Base-by-base conservation (phyloP, 345 rosid genomes). In the Eucalyptus guilfoylei region DNA sequence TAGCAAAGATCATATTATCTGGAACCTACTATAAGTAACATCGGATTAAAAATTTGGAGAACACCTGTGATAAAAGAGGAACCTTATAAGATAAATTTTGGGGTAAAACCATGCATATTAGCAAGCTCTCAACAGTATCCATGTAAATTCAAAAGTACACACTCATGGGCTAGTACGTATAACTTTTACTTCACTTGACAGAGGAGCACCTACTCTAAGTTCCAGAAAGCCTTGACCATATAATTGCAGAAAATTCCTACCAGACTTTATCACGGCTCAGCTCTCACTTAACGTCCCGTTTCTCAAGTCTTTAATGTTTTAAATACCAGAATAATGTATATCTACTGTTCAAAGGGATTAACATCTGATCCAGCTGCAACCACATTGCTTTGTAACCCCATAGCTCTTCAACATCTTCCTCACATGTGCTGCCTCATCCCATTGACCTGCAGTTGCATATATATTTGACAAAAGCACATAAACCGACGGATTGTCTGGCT, bases 381-480 rank as follows among this genome's bases (percentile, higher is more conserved):
- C 96, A 16, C 93, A 90, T 87, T 95, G 94, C 93, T 96, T 96
- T 91, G 76, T 86, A 86, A 87, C 92, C 89, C 96, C 93, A 86
- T 80, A 85, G 88, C 88, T 92, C 86, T 92, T 90, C 88, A 92
- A 91, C 72, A 92, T 87, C 90, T 88, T 91, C 90, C 96, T 94
- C 26, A 92, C 62, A 54, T 90, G 90, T 90, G 96, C 95, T 86
- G 97, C 97, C 93, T 95, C 97, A 91, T 95, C 94, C 97, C 98
- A 96, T 90, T 92, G 94, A 87, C 97, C 97, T 85, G 95, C 93
- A n/a, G 94, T 92, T 87, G 96, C 99, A 89, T 95, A 96, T 47
- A 94, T 92, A 87, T 96, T 96, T n/a, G 98, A 91, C 86, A 95
- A 88, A 64, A 94, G 95, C 80, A 96, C 97, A 62, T 93, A 94